Base-by-base conservation (phyloP, 2,329 filamentous ascomycete species). In the Botrytis byssoidea region DNA sequence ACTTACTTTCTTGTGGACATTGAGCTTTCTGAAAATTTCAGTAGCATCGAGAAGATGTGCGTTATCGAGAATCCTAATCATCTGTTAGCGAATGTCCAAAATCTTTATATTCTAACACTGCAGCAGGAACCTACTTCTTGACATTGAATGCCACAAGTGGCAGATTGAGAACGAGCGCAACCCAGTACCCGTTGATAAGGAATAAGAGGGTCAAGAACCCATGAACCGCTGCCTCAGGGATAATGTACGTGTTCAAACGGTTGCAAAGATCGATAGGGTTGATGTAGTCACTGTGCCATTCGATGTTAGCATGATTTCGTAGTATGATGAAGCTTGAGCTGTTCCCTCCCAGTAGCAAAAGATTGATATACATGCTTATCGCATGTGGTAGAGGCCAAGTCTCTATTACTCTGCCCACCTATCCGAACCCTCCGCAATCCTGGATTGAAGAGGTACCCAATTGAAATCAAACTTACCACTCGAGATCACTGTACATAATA, bases 221-320 rank as follows among this genome's bases (percentile, higher is more conserved):
- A 84, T 99, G 97, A 77, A 99, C 95, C 78, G 94, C 95, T 81
- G 96, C 96, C 89, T 99, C 97, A 82, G 96, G 96, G 81, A 99
- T 92, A 83, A 99, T 99, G 87, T 99, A 99, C 83, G 95, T 97
- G 89, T 99, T 99, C 79, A 99, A 92, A 81, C 96, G 95, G 91
- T 99, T 99, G 92, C 96, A 99, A 78, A 99, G 95, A 81, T 99
- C 96, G 87, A 99, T 99, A 64, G 96, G 96, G 88, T 99, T 99
- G 87, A 99, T 99, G 86, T 99, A 99, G 86, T 99, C 96, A 86
- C 94, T 97, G 82, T 74, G 57, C 48, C 73, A 74, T 63, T 66
- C 22, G 59, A 64, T n/a, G 42, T 71, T 66, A 74, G 71, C 40
- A 32, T 69, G 42, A 20, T 20, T 16, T 25, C 51, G 12, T 16